phyloP scores from a whole-genome alignment of 2,329 filamentous ascomycete species.

The Podosphaera fusca region DNA sequence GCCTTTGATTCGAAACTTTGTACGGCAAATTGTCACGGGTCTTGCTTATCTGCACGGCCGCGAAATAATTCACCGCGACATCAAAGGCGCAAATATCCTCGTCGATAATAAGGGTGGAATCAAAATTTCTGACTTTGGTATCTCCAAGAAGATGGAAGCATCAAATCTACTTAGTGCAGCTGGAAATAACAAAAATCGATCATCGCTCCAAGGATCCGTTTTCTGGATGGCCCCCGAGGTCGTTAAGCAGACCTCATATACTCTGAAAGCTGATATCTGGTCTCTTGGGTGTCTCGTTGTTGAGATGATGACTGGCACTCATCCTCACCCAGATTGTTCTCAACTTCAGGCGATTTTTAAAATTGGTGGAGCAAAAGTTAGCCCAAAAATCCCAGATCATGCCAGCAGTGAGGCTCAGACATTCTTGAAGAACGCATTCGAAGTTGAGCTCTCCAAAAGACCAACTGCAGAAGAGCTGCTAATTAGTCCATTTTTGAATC shows the following conservation, averaged over 20 bases:
- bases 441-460: slow-evolving; percentile 80
- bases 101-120: slow-evolving; percentile 98
- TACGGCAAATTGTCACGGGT: slow-evolving; percentile 81
- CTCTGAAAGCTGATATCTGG: slow-evolving; percentile 97
- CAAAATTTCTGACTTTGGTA: slow-evolving; percentile 98
- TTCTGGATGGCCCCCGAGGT: slow-evolving; percentile 99
- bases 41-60: slow-evolving; percentile 80
- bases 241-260: slow-evolving; percentile 92
- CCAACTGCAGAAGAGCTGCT: slow-evolving; percentile 83
- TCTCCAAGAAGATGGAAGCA: slow-evolving; percentile 91
- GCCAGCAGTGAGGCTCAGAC: slow-evolving; percentile 63
- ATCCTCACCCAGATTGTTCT: slow-evolving; percentile 91
- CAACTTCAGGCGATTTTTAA: slow-evolving; percentile 98
- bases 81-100: slow-evolving; percentile 96
- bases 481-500: slow-evolving; percentile 57
- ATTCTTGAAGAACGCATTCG: slow-evolving; percentile 78
- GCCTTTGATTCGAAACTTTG: slow-evolving; percentile 84
- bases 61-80: slow-evolving; percentile 95
- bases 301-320: slow-evolving; percentile 95
- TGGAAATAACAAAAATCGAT: slow-evolving; percentile 42
- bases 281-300: slow-evolving; percentile 89
- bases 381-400: slow-evolving; percentile 69
- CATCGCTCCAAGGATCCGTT: slow-evolving; percentile 83
- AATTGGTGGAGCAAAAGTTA: slow-evolving; percentile 71
- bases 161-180: slow-evolving; percentile 54